A percentile compares a stretch with the other conserved stretches of the same genome.
phyloP scores from a whole-genome alignment of 2,329 filamentous ascomycete genomes.

The Atkinsonella texensis region DNA sequence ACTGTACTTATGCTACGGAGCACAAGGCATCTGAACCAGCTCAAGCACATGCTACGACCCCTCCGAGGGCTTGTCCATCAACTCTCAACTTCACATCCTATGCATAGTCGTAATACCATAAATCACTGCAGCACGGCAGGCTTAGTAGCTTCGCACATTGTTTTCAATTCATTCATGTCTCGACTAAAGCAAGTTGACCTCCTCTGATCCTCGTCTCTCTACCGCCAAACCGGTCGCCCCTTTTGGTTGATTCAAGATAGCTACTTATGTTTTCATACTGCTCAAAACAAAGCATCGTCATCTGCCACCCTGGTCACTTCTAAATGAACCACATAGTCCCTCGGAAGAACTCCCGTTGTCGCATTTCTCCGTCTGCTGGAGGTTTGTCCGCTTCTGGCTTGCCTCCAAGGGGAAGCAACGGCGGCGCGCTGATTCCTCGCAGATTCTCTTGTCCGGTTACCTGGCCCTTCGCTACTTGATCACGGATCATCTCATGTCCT shows the following conservation, averaged over 20 bases:
- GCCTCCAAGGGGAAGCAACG: conserved; percentile 20
- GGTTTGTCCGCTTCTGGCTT: conserved; percentile 9
- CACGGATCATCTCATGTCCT: conserved; percentile 26
- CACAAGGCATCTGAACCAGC: too few species aligned
- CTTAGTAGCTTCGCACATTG: neutral
- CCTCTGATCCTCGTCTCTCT: conserved; percentile 17
- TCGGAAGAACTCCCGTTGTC: conserved; percentile 24
- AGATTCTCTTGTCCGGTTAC: conserved; percentile 12
- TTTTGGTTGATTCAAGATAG: conserved; percentile 14
- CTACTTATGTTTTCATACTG: conserved; percentile 6
- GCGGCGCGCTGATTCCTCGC: conserved; percentile 16
- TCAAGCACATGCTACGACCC: too few species aligned
- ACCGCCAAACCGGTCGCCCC: conserved; percentile 24
- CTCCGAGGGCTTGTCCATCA: too few species aligned
- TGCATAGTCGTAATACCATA: neutral
- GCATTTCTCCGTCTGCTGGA: conserved; percentile 17
- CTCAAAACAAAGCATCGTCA: neutral
- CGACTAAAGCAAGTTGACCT: conserved; percentile 14
- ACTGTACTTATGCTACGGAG: too few species aligned
- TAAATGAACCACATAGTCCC: conserved; percentile 34
- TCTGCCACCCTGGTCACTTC: neutral
- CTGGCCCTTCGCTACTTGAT: conserved; percentile 28
- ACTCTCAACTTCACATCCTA: too few species aligned
- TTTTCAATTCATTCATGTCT: neutral
- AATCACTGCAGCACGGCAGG: too few species aligned